Base-by-base conservation (phyloP, 108 stramenopile genomes). In the Chaetoceros muelleri region DNA sequence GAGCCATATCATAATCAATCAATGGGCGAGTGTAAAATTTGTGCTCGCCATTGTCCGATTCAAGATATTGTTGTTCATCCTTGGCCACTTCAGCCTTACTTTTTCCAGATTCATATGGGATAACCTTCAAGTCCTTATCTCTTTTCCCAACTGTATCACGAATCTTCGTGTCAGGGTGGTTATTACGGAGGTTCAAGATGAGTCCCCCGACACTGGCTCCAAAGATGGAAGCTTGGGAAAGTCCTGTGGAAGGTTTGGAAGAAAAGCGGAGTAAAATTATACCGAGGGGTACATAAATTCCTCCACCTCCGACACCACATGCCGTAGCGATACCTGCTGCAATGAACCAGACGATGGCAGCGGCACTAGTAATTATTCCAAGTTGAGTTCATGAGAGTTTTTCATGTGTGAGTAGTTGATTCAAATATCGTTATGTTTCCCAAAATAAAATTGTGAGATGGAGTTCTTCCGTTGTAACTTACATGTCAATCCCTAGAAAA, bases 251-350 rank as follows among this genome's bases (percentile, higher is more conserved):
- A 0, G 71, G 66, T 53, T 84, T 84, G 60, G 82, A 76, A 2
- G 74, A 71, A 63, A 84, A 80, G 24, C 61, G 64, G 3, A 84
- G 45, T 1, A 84, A 60, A 2, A 84, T 51, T 27, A 84, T 84
- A 10, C 82, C 82, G 13, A 84, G 52, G 28, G 82, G 82, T 2
- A 84, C 82, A 48, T 76, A 84, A 55, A 84, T 78, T 21, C 82
- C 82, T 29, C 82, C 82, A 26, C 82, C 82, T 23, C 82, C 82
- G 0, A 84, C 82, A 53, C 82, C 82, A 55, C 79, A 78, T 23
- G 82, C 76, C 2, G 74, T 80, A 47, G 79, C 76, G 30, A 76
- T 53, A 20, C 65, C 69, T 2, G 84, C 72, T 2, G 80, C 65
- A 30, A 65, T 44, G 64, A 81, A 81, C 80, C 79, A 85, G 26